Evolutionary conservation across 1,139 yeast species (phyloP).

Genomic region (Arxiozyma bovina): DNA sequence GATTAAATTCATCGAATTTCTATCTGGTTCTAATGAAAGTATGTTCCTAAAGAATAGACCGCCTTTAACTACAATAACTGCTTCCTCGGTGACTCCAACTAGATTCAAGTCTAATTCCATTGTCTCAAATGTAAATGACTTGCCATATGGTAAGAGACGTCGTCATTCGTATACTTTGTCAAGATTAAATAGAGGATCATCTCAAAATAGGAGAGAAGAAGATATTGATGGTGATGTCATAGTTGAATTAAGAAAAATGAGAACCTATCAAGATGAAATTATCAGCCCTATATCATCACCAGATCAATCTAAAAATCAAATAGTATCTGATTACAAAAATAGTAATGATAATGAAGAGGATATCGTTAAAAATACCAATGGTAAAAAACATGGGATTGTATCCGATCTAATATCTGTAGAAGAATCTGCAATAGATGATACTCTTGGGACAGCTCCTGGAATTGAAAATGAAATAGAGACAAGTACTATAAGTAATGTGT

Average conservation of each 20-base stretch:
- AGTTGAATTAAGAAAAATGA: neutral
- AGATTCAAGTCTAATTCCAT: slow-evolving; percentile 2
- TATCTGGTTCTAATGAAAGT: slow-evolving; percentile 2
- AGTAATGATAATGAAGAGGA: neutral
- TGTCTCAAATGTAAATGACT: neutral
- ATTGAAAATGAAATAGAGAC: neutral
- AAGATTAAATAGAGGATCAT: neutral
- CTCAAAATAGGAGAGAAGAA: neutral
- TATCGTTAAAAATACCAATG: neutral
- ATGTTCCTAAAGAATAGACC: neutral
- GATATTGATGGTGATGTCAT: neutral
- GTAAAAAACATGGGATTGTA: neutral
- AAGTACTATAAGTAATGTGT: neutral
- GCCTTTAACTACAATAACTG: neutral
- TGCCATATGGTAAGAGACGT: neutral
- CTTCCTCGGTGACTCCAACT: neutral
- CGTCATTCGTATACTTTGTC: slow-evolving; percentile 1
- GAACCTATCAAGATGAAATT: neutral
- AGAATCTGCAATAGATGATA: neutral
- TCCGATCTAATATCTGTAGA: neutral
- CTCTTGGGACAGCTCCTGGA: neutral
- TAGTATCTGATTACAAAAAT: neutral
- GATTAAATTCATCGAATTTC: slow-evolving; percentile 33
- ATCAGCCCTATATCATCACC: neutral
- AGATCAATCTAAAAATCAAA: neutral